Percentiles rank a stretch among this genome's conserved stretches.
Evolutionary conservation across 1,284 basidiomycete species (phyloP).

Genomic region (Ceratobasidium sp.): DNA sequence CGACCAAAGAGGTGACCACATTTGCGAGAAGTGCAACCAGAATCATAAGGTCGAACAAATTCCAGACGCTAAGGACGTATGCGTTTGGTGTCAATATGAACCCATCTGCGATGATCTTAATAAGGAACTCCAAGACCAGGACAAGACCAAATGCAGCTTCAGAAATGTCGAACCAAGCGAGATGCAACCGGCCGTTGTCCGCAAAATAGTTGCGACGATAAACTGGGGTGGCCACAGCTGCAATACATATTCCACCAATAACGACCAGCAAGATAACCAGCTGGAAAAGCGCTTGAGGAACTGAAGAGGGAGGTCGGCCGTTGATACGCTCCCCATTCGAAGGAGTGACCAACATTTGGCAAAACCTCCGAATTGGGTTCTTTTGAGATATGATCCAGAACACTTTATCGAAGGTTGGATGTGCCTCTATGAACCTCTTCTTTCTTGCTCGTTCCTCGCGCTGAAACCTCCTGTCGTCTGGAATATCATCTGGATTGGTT

Average conservation of each 20-base stretch:
- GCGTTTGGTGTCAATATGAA: conserved; percentile 94
- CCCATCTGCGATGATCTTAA: conserved; percentile 94
- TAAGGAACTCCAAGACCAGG: conserved; percentile 84
- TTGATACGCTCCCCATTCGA: conserved; percentile 86
- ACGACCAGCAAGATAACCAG: conserved; percentile 78
- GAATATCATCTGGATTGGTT: conserved; percentile 60
- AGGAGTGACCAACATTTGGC: conserved; percentile 85
- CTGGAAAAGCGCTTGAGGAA: conserved; percentile 78
- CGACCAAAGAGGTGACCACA: conserved; percentile 77
- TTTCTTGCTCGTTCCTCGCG: conserved; percentile 81
- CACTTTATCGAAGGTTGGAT: conserved; percentile 90
- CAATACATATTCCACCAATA: conserved; percentile 83
- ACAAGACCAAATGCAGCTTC: conserved; percentile 79
- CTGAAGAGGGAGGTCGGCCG: conserved; percentile 70
- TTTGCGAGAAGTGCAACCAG: conserved; percentile 85
- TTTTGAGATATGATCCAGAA: conserved; percentile 91
- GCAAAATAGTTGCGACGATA: conserved; percentile 82
- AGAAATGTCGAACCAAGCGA: conserved; percentile 88
- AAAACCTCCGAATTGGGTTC: conserved; percentile 75
- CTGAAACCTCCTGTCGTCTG: conserved; percentile 52
- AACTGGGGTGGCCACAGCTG: conserved; percentile 83
- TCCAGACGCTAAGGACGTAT: conserved; percentile 92
- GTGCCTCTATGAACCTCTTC: conserved; percentile 86
- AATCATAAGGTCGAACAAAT: conserved; percentile 88
- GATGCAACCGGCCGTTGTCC: conserved; percentile 64